Base-by-base conservation (phyloP, 1,139 yeast species). In the Yamadazyma siamensis region DNA sequence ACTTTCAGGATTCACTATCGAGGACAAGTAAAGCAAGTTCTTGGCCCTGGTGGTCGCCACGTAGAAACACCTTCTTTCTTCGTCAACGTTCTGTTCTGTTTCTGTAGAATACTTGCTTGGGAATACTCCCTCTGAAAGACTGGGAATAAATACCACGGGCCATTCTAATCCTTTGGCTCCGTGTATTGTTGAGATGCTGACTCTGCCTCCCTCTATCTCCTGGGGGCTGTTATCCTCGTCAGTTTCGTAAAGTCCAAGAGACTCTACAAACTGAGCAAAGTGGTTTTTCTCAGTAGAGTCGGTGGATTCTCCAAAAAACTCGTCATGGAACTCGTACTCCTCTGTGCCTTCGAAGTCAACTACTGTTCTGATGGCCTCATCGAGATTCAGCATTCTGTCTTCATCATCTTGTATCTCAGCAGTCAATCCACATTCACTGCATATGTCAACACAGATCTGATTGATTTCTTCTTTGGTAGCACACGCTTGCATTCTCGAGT, bases 111-210 rank as follows among this genome's bases (percentile, higher is more conserved):
- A 64, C 20, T 52, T 51, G 25, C 68, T 74, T 15, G 87, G 88
- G n/a, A 80, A 56, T 6, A 67, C 49, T 1, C 78, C 77, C 29
- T 81, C 85, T 11, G 75, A 64, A 16, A 83, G 58, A 0, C 83
- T 80, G 1, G 94, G 89, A 9, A 87, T 72, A 49, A 87, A 85
- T 0, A 91, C 96, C 5, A 84, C 75, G 0, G 95, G 91, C 97
- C 97, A 91, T 54, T 91, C 97, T 4, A 88, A 63, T 1, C 97
- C 97, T 50, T 91, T 91, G 2, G 97, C 78, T 0, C 89, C 87
- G 54, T 91, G 98, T 10, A 91, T 82, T 0, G 97, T 91, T 0
- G 89, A 80, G 1, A 71, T 29, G 30, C 72, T 50, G 0, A 75
- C 69, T 34, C 53, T 57, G 3, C 58, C 54, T 2, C 35, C 32